Evolutionary conservation across 164 flowering plant species (phyloP).

Genomic region (Stephania japonica): DNA sequence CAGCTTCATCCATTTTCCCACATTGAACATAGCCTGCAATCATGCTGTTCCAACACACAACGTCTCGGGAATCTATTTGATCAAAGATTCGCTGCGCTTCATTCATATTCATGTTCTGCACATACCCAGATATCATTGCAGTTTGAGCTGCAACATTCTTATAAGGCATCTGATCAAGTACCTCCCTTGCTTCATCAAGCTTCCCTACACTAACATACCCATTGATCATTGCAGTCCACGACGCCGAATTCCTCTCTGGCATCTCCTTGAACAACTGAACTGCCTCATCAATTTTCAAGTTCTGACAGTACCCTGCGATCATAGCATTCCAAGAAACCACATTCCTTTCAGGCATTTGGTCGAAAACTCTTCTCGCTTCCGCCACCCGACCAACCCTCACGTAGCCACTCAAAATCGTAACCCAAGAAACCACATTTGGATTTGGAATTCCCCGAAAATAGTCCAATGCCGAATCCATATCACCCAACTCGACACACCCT

Average conservation of each 20-base stretch:
- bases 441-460: constrained; percentile 4
- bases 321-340: constrained; percentile 10
- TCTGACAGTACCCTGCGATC: constrained; percentile 4
- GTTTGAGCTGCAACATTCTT: constrained; percentile 12
- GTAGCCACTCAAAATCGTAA: constrained; percentile 6
- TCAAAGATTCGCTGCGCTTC: constrained; percentile 6
- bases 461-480: constrained; percentile 3
- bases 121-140: constrained; percentile 11
- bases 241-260: constrained; percentile 4
- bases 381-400: not conserved
- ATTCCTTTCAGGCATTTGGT: constrained; percentile 5
- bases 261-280: constrained; percentile 1
- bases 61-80: constrained; percentile 2
- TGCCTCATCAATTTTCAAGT: constrained; percentile 6
- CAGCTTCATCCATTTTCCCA: constrained; percentile 8
- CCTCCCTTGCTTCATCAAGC: constrained; percentile 6
- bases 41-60: constrained; percentile 8
- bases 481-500: constrained; percentile 1
- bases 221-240: constrained; percentile 12
- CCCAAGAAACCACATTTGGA: constrained; percentile 9
- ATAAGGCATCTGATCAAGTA: constrained; percentile 8
- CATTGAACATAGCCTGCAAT: constrained; percentile 9
- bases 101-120: constrained; percentile 4
- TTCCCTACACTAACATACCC: constrained; percentile 9
- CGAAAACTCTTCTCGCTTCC: not conserved